Conservation (phyloP, 768 basidiomycete species). For the Collybia sordida region DNA sequence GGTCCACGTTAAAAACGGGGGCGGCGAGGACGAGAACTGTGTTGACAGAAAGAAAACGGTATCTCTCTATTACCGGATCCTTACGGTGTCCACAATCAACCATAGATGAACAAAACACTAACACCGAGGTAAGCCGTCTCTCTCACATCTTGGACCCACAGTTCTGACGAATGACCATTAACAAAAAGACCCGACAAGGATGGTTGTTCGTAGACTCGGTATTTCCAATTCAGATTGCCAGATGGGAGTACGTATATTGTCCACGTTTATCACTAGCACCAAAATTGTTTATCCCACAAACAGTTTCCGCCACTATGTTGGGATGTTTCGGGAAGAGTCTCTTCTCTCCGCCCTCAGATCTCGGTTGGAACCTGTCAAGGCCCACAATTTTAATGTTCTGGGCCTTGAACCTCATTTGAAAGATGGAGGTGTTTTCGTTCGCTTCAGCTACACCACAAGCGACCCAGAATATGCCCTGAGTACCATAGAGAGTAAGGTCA, state of each 20-base stretch:
- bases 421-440: conserved; percentile 86
- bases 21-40: too few relatives aligned
- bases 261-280: conserved; percentile 2
- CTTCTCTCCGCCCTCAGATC: conserved; percentile 47
- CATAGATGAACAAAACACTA: too few relatives aligned
- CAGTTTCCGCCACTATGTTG: conserved; percentile 67
- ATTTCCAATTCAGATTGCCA: conserved; percentile 69
- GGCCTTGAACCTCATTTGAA: conserved; percentile 67
- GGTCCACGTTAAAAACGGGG: too few relatives aligned
- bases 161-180: too few relatives aligned
- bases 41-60: too few relatives aligned
- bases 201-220: conserved; percentile 79
- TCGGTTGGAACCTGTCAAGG: conserved; percentile 50
- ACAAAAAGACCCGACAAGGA: conserved; percentile 6
- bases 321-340: conserved; percentile 56
- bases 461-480: conserved; percentile 38
- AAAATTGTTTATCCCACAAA: conserved; percentile 3
- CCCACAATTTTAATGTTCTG: conserved; percentile 60
- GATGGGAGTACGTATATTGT: conserved; percentile 63
- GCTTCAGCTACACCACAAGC: conserved; percentile 55
- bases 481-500: conserved; percentile 49
- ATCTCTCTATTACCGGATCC: too few relatives aligned
- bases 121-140: too few relatives aligned
- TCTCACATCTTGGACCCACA: too few relatives aligned
- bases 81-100: too few relatives aligned